Percentiles rank a stretch among this genome's conserved stretches.
Conservation (phyloP, 495 filamentous ascomycete species). For the Aspergillus sclerotiicarbonarius region DNA sequence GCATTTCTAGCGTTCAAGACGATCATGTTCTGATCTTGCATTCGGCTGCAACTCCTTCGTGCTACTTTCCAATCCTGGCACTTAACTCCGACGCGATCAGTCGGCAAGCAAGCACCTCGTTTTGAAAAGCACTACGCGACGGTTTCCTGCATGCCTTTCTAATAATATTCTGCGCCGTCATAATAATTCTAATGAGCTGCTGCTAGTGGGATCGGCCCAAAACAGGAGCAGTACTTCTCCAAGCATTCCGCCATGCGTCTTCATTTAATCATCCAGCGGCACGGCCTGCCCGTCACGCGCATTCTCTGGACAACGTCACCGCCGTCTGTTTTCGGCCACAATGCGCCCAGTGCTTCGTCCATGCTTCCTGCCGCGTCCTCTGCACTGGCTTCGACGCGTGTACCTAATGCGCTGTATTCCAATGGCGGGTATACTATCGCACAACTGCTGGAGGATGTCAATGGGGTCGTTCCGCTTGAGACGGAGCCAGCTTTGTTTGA, state of each 20-base stretch:
- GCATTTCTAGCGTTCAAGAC: background rate
- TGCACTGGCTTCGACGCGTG: constrained; percentile 35
- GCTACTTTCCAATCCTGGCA: background rate
- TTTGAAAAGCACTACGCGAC: background rate
- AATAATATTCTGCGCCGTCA: background rate
- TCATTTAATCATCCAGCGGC: constrained; percentile 75
- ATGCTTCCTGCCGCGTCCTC: constrained; percentile 30
- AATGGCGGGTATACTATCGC: constrained; percentile 66
- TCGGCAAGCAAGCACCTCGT: background rate
- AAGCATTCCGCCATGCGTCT: constrained; percentile 63
- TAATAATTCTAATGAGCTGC: background rate
- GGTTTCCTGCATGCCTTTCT: background rate
- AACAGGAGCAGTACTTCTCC: constrained; percentile 6
- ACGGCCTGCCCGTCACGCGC: constrained; percentile 71
- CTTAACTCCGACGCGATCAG: background rate
- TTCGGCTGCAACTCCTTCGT: background rate
- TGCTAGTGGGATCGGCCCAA: background rate
- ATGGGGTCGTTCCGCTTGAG: constrained; percentile 81
- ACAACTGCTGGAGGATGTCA: constrained; percentile 79
- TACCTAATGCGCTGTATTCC: constrained; percentile 46
- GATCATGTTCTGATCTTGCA: background rate
- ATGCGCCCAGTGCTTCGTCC: constrained; percentile 19
- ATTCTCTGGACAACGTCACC: constrained; percentile 66
- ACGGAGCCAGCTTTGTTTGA: constrained; percentile 48
- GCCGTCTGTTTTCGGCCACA: constrained; percentile 34